These are phyloP conservation scores for Tylopilus sp. DNA, from an alignment of 768 basidiomycete species.

Conservation along the genomic window DNA sequence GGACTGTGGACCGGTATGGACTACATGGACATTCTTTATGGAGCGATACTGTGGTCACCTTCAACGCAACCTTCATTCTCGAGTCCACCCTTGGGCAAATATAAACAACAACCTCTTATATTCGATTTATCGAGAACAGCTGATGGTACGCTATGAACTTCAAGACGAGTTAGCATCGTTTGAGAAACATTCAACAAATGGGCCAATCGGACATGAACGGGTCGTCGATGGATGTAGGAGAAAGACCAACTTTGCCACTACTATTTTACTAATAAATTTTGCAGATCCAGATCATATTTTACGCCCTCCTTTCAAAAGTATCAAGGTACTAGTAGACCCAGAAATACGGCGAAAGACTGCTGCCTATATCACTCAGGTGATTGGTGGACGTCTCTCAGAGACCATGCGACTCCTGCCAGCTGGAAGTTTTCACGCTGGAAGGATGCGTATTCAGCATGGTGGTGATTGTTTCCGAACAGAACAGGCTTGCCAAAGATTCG, in stretches of 20 bases:
- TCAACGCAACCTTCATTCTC: background rate
- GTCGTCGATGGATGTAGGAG: too few relatives aligned
- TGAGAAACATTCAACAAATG: too few relatives aligned
- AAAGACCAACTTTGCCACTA: too few relatives aligned
- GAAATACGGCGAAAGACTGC: too few relatives aligned
- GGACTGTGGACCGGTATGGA: background rate
- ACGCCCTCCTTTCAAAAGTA: too few relatives aligned
- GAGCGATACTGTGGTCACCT: background rate
- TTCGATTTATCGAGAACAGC: background rate
- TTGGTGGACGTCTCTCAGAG: background rate
- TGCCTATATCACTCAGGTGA: too few relatives aligned
- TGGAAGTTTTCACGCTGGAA: background rate
- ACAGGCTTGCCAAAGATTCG: background rate
- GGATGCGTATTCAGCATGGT: background rate
- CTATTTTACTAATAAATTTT: too few relatives aligned
- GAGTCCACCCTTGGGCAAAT: background rate
- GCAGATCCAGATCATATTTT: too few relatives aligned
- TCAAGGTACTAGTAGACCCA: too few relatives aligned
- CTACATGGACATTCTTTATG: background rate
- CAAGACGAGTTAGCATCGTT: too few relatives aligned
- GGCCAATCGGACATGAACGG: too few relatives aligned
- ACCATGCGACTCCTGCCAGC: background rate
- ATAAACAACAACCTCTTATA: background rate
- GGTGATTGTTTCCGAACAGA: background rate
- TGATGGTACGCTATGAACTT: too few relatives aligned